Conservation (phyloP, 2,329 filamentous ascomycete genomes). For the Knoxdaviesia proteae region DNA sequence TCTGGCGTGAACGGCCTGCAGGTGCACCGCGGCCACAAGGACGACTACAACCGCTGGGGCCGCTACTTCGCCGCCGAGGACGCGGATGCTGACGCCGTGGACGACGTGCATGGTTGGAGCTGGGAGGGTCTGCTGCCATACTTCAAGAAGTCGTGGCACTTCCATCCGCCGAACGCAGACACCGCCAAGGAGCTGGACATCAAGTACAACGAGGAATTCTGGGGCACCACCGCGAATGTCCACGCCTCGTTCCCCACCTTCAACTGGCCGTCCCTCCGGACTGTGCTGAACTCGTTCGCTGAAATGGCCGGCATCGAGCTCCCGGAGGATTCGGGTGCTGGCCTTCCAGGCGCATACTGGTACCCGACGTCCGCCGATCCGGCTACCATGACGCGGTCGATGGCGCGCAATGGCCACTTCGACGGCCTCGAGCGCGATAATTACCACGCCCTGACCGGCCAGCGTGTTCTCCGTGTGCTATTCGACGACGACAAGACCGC, state of each 20-base stretch:
- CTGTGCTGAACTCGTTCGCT: too few relatives aligned
- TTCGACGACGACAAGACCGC: slow-evolving; percentile 8
- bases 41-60: slow-evolving; percentile 12
- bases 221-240: slow-evolving; percentile 10
- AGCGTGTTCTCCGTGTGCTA: slow-evolving; percentile 7
- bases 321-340: slow-evolving; percentile 8
- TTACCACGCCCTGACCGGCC: slow-evolving; percentile 8
- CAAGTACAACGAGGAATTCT: slow-evolving; percentile 14
- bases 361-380: slow-evolving; percentile 9
- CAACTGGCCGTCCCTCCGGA: neutral
- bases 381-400: slow-evolving; percentile 7
- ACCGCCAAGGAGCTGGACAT: slow-evolving; percentile 8
- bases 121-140: slow-evolving; percentile 10
- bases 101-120: slow-evolving; percentile 3
- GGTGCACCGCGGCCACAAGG: slow-evolving; percentile 9
- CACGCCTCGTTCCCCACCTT: slow-evolving; percentile 1
- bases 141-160: slow-evolving; percentile 10
- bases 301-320: slow-evolving; percentile 8
- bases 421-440: slow-evolving; percentile 8
- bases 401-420: slow-evolving; percentile 10
- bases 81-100: slow-evolving; percentile 4
- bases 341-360: slow-evolving; percentile 9
- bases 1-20: slow-evolving; percentile 24
- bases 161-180: slow-evolving; percentile 8
- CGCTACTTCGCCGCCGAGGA: slow-evolving; percentile 10